These are phyloP conservation scores for Acrodontium crateriforme DNA, from an alignment of 2,329 filamentous ascomycete species.

Conservation along the genomic window DNA sequence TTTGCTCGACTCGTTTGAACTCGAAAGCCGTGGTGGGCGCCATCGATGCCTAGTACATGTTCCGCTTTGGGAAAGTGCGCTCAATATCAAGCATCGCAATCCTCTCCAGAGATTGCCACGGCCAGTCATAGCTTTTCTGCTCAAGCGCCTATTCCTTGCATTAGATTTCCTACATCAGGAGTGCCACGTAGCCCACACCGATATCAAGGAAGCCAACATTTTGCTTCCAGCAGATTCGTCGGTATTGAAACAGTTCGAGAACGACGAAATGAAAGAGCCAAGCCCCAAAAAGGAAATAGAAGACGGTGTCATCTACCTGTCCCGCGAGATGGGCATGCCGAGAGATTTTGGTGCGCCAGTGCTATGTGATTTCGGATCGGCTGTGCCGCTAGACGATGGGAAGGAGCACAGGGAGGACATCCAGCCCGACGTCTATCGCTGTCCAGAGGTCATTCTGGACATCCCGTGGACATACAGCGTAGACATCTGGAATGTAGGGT, in stretches of 20 bases:
- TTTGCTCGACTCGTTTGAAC: constrained; percentile 20
- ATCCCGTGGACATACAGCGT: constrained; percentile 21
- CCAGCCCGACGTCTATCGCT: constrained; percentile 23
- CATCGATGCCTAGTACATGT: constrained; percentile 26
- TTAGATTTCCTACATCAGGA: constrained; percentile 4
- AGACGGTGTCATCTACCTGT: constrained; percentile 22
- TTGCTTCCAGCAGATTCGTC: constrained; percentile 22
- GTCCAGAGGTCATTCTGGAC: constrained; percentile 24
- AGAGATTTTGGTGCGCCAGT: constrained; percentile 21
- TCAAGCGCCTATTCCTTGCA: constrained; percentile 27
- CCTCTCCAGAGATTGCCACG: constrained; percentile 25
- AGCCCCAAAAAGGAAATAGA: constrained; percentile 24
- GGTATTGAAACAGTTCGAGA: constrained; percentile 23
- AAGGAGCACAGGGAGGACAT: constrained; percentile 18
- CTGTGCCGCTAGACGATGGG: constrained; percentile 13
- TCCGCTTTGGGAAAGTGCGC: constrained; percentile 29
- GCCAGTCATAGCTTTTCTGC: constrained; percentile 24
- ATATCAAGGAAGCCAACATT: constrained; percentile 33
- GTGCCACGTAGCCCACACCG: constrained; percentile 11
- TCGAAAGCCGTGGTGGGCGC: constrained; percentile 17
- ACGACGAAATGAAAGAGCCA: constrained; percentile 24
- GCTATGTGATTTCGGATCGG: constrained; percentile 25
- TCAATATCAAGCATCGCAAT: constrained; percentile 25
- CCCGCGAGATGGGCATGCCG: constrained; percentile 22
- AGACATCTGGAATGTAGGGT: constrained; percentile 27